phyloP scores from a whole-genome alignment of 1,284 basidiomycete species.

The Puccinia novopanici region DNA sequence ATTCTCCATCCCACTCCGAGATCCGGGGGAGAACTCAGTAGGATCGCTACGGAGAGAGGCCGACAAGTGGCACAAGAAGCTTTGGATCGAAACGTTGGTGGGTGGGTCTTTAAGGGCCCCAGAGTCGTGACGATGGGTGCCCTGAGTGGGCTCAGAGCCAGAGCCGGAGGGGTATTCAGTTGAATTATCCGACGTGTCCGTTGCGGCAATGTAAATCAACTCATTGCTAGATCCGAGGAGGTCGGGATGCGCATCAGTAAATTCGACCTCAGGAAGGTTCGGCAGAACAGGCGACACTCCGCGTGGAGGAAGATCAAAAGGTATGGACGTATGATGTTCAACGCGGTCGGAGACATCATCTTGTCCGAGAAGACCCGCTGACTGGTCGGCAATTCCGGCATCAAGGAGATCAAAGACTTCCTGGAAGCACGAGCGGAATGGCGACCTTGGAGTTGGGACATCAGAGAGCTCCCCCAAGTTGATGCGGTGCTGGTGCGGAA shows the following conservation, averaged over 20 bases:
- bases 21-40: slow-evolving; percentile 25
- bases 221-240: too few species aligned
- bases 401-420: slow-evolving; percentile 27
- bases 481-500: not conserved
- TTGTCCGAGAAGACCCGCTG: not conserved
- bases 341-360: not conserved
- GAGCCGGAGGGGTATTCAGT: not conserved
- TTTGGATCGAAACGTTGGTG: not conserved
- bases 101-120: not conserved
- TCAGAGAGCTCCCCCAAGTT: not conserved
- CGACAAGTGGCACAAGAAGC: not conserved
- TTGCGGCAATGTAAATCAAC: not conserved
- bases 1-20: slow-evolving; percentile 19
- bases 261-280: not conserved
- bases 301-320: not conserved
- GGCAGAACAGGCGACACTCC: not conserved
- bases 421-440: slow-evolving; percentile 22
- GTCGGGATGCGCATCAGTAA: too few species aligned
- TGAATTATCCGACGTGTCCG: not conserved
- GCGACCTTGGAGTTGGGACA: not conserved
- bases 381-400: not conserved
- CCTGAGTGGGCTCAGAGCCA: not conserved
- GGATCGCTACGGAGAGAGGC: slow-evolving; percentile 2
- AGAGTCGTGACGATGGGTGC: too few species aligned
- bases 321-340: not conserved